These are phyloP conservation scores for Thermomucor indicae-seudaticae DNA, from an alignment of 371 early-diverging fungal species.

Conservation along the genomic window DNA sequence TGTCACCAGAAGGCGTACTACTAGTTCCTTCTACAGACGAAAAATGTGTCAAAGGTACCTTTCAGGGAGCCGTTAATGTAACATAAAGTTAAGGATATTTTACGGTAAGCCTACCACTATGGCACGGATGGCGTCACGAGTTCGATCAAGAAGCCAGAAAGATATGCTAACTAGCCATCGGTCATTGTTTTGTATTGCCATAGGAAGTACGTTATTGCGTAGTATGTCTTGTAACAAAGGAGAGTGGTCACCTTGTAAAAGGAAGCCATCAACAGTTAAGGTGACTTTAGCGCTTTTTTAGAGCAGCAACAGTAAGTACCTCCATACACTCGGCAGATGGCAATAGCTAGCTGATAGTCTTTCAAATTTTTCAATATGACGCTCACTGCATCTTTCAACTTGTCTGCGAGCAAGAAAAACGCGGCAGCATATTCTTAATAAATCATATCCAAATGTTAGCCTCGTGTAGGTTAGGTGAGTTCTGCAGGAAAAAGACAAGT, in stretches of 20 bases:
- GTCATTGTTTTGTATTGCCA: conserved; percentile 49
- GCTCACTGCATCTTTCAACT: conserved; percentile 83
- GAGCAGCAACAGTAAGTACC: no score
- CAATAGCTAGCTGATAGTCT: conserved; percentile 89
- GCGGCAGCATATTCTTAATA: conserved; percentile 83
- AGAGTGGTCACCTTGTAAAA: conserved; percentile 67
- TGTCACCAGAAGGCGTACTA: no score
- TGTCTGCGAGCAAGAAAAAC: conserved; percentile 90
- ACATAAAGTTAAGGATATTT: no score
- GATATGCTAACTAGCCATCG: conserved; percentile 74
- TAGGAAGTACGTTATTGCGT: conserved; percentile 33
- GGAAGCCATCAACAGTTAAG: no score
- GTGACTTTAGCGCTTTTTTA: background rate
- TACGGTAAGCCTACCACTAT: conserved; percentile 45
- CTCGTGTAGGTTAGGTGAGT: no score
- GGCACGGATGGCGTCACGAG: conserved; percentile 62
- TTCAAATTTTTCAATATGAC: conserved; percentile 88
- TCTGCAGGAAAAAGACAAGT: background rate
- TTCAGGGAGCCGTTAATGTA: no score
- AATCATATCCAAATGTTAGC: no score
- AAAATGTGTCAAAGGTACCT: no score
- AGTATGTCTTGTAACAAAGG: conserved; percentile 56
- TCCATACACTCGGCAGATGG: conserved; percentile 85
- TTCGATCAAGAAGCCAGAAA: conserved; percentile 60
- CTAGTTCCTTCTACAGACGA: no score